Base-by-base conservation (phyloP, 2,329 filamentous ascomycete species). In the Macrophomina tecta region DNA sequence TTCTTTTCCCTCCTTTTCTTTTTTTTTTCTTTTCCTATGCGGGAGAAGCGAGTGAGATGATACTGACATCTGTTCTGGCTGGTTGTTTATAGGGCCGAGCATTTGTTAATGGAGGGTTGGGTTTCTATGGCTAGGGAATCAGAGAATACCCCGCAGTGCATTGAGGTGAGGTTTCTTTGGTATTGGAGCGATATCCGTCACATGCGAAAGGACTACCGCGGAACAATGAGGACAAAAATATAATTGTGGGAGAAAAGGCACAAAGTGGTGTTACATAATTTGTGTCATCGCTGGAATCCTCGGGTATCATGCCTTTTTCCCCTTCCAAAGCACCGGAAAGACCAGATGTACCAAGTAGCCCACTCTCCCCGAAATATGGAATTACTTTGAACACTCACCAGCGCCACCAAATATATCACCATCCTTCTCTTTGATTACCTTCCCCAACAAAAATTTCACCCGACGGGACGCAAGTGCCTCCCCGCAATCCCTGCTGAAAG, bases 371-470 rank as follows among this genome's bases (percentile, higher is more conserved):
- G 11, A 38, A 38, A 38, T 38, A 38, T 23, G n/a, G 18, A 49
- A 6, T 5, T 49, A 49, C 46, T 18, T 23, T 28, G 23, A 49
- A 2, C 46, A 23, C 8, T 28, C 46, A 49, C 46, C 23, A 28
- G 18, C 45, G 42, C 42, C 42, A 61, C 42, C 30, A 46, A 48
- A 18, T 34, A 28, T 16, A 16, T 32, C 5, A 4, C 49, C 11
- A 3, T n/a, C 52, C 16, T 40, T 34, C 14, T 55, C 34, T 62
- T 38, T 49, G 18, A 62, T 62, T 62, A 38, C 18, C 14, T 12
- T 38, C 34, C 58, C 58, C 58, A 49, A 61, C 56, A 61, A 61
- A 46, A 61, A 32, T 9, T 28, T 23, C 12, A 52, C n/a, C 32
- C 8, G 16, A 38, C 52, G 18, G 34, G 30, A 28, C 38, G 58